phyloP scores from a whole-genome alignment of 1,139 yeast species.

The Pichia sp. region DNA sequence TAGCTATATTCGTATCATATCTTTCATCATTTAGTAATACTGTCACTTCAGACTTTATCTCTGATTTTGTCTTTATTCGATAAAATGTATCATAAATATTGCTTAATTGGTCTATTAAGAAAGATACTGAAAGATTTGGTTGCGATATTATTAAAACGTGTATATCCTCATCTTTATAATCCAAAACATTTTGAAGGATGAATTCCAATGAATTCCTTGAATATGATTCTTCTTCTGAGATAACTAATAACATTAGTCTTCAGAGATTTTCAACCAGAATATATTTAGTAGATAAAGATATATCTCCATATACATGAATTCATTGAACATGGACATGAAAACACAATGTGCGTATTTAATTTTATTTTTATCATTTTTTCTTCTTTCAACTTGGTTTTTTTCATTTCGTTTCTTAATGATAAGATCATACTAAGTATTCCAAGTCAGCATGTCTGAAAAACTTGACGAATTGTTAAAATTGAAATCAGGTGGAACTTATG shows the following conservation, averaged over 20 bases:
- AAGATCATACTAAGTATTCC: too few relatives aligned
- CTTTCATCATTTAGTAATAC: conserved; percentile 4
- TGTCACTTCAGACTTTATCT: neutral
- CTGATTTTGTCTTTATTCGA: neutral
- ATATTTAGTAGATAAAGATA: too few relatives aligned
- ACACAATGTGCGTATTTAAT: too few relatives aligned
- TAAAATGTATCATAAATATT: conserved; percentile 6
- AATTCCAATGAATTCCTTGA: neutral
- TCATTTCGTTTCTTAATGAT: too few relatives aligned
- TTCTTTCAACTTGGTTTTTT: too few relatives aligned
- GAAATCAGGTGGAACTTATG: conserved; percentile 41
- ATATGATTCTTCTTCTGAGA: conserved; percentile 7
- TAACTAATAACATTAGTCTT: conserved; percentile 1
- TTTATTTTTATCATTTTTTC: too few relatives aligned
- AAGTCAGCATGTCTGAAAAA: conserved; percentile 14
- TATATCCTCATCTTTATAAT: neutral
- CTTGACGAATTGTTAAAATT: conserved; percentile 32
- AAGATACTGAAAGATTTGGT: neutral
- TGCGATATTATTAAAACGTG: neutral
- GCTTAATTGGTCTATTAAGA: conserved; percentile 3
- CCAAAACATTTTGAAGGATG: neutral
- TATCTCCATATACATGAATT: too few relatives aligned
- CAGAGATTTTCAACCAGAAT: too few relatives aligned
- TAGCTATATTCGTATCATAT: conserved; percentile 1
- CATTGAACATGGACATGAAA: too few relatives aligned